phyloP scores from a whole-genome alignment of 306 rosid species.

The Delonix regia region DNA sequence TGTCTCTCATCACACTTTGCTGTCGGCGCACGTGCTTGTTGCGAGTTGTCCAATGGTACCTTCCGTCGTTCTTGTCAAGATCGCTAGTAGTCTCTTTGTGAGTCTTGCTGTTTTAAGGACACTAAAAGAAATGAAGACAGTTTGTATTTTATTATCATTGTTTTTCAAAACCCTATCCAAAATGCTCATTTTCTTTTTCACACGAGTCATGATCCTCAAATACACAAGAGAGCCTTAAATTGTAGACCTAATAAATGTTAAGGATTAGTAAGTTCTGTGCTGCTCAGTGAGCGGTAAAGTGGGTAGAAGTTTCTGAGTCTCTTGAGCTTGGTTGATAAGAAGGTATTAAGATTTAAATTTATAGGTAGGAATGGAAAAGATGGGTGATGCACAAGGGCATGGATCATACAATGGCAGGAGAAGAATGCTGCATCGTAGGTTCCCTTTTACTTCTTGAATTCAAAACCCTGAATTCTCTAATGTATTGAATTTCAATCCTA shows the following conservation, averaged over 20 bases:
- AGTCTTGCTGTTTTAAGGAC: constrained; percentile 89
- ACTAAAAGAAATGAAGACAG: constrained; percentile 34
- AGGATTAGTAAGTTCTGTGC: constrained; percentile 31
- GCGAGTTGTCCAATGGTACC: constrained; percentile 98
- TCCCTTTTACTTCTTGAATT: constrained; percentile 47
- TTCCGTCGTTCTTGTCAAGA: constrained; percentile 97
- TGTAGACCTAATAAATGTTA: constrained; percentile 16
- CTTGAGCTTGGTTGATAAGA: constrained; percentile 59
- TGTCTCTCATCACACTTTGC: constrained; percentile 67
- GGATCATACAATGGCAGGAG: constrained; percentile 63
- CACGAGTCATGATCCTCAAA: background rate
- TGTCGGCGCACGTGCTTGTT: constrained; percentile 64
- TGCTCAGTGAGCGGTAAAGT: constrained; percentile 41
- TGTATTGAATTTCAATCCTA: constrained; percentile 28
- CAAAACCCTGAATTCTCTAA: constrained; percentile 31
- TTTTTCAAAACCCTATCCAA: constrained; percentile 5
- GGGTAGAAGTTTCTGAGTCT: constrained; percentile 51
- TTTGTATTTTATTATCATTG: constrained; percentile 24
- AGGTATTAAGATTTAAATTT: constrained; percentile 75
- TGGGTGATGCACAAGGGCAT: constrained; percentile 75
- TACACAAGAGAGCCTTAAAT: constrained; percentile 1
- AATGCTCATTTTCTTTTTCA: background rate
- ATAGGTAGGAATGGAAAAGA: constrained; percentile 90
- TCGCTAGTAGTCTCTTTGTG: constrained; percentile 99
- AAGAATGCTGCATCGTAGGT: constrained; percentile 68